Base-by-base conservation (phyloP, 1,139 yeast genomes). In the Kluyveromyces sp. region DNA sequence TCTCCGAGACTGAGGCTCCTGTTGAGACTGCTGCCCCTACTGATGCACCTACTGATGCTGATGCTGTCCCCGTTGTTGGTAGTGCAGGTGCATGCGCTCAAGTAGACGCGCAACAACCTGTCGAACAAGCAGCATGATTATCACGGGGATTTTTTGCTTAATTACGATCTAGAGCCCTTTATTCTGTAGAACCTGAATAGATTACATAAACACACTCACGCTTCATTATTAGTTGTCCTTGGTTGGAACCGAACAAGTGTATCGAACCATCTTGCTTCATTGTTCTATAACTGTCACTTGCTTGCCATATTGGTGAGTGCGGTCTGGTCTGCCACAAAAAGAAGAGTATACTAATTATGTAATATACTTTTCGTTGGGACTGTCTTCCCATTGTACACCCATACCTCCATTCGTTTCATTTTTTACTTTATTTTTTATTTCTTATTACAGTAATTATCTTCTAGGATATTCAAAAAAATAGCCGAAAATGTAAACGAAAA, bases 71-170 rank as follows among this genome's bases (percentile, higher is more conserved):
- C 8, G 8, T 30, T 30, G 8, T 30, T 8, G 32, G 8, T 30
- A 30, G 8, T 30, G 7, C 32, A 30, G 8, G 2, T 10, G 15
- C 34, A 33, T 4, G 15, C 15, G 5, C 34, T 10, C 34, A 35
- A 15, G 4, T 35, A 6, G 28, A 21, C 6, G 25, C 37, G 8
- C 28, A 35, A 21, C 37, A 38, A 38, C 34, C 34, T 38, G 26
- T 38, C 4, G 41, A 38, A 38, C 41, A 38, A 15, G 41, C 34
- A 4, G 41, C 41, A 21, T 26, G 29, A 36, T 10, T 10, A 8
- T 26, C 33, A 15, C 21, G 21, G 21, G 21, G 21, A 15, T 15
- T 15, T 15, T 15, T 15, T 15, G 21, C 32, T 30, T 8, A 30
- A 30, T 30, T 30, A 30, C 21, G 21, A 15, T 30, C 32, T 30